Base-by-base conservation (phyloP, 225 moss, liverwort and hornwort genomes). In the Asterella californica region DNA sequence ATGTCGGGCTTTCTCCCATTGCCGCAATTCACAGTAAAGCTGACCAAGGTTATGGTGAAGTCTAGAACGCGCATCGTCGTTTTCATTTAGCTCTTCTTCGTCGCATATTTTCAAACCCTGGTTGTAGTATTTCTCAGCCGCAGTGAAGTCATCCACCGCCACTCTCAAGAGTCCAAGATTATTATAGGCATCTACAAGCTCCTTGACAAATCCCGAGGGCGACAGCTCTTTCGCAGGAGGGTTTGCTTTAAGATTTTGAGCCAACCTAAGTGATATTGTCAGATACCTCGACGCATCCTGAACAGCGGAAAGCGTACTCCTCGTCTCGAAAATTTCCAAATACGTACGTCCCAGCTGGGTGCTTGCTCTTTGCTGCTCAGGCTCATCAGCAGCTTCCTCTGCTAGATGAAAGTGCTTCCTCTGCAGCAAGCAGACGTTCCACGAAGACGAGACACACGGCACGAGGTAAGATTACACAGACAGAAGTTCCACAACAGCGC, bases 11-110 rank as follows among this genome's bases (percentile, higher is more conserved):
- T 62, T 81, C 5, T 76, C 82, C 87, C 90, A 95, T 60, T 90
- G 83, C 18, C 99, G 92, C 73, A 90, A 85, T 38, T 93, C 95
- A 55, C 85, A 75, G 78, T 87, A 92, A 32, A 95, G 87, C 77
- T 91, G 94, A 48, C 99, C 99, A 61, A 99, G 84, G 82, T 99
- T 99, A 68, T 99, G 99, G 82, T 99, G 99, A 76, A 99, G 83
- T 76, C 99, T 92, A 30, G 93, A 90, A 75, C 95, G 91, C 32
- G 95, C 81, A 36, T 92, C 94, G 78, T 97, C 95, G 76, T 87
- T 86, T 59, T 86, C 88, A 53, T 84, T 85, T 69, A 99, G 72
- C 85, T 99, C 95, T 84, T 99, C 99, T 42, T 91, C 88, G 25
- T 95, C 87, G 83, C 99, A 95, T 30, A 99, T 85, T 76, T 69